Conservation (phyloP, 306 rosid genomes). For the Quercus variabilis region DNA sequence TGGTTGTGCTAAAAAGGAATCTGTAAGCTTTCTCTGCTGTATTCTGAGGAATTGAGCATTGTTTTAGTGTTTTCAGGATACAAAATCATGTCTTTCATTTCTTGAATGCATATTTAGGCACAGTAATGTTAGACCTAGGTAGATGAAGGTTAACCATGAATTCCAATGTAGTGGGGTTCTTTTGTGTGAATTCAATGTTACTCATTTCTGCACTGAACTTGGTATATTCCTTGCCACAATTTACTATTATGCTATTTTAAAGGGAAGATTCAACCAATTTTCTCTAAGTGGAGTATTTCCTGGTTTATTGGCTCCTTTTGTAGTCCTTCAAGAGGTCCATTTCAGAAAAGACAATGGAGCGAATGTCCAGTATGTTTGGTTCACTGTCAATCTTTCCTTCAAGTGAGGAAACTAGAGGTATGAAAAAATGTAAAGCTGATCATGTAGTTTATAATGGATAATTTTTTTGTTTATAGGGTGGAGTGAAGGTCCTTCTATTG, state of each 20-base stretch:
- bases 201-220: conserved; percentile 10
- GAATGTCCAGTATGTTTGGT: conserved; percentile 59
- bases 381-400: conserved; percentile 64
- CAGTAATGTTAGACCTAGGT: neutral
- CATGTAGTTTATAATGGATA: neutral
- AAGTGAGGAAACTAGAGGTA: conserved; percentile 62
- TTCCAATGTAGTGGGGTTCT: neutral
- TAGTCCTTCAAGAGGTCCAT: conserved; percentile 65
- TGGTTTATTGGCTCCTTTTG: conserved; percentile 30
- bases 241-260: neutral
- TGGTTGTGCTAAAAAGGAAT: conserved; percentile 63
- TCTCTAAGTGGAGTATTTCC: conserved; percentile 11
- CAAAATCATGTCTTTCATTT: neutral
- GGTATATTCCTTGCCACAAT: neutral
- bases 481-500: neutral
- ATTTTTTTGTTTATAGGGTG: neutral
- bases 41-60: neutral
- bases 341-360: conserved; percentile 68
- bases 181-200: neutral
- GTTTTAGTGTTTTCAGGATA: neutral
- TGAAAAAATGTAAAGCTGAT: conserved; percentile 7
- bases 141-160: neutral
- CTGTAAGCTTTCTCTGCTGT: conserved; percentile 44
- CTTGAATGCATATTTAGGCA: neutral
- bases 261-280: neutral